Conservation (phyloP, 2,329 filamentous ascomycete species). For the Fusarium buharicum region DNA sequence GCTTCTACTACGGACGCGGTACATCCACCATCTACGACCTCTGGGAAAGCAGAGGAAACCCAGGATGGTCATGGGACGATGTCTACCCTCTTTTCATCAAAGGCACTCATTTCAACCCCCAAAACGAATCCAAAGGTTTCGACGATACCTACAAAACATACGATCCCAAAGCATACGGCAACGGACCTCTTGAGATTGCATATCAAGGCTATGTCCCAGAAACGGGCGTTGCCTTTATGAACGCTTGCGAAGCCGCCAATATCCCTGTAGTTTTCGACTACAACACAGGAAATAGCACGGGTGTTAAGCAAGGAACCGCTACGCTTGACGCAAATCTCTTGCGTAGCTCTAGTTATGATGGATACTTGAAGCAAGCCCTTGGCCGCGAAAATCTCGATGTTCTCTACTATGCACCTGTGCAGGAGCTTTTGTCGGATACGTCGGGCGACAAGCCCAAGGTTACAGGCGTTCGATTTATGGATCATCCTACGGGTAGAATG, state of each 20-base stretch:
- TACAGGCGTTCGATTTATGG: constrained; percentile 7
- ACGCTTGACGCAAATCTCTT: constrained; percentile 8
- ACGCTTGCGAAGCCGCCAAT: constrained; percentile 6
- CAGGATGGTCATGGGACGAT: constrained; percentile 17
- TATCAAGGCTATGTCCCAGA: constrained; percentile 19
- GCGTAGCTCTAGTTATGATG: constrained; percentile 11
- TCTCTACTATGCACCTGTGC: constrained; percentile 7
- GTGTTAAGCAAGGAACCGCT: constrained; percentile 11
- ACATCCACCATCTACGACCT: constrained; percentile 19
- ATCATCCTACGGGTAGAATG: neutral
- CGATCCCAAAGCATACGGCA: neutral
- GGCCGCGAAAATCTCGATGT: constrained; percentile 5
- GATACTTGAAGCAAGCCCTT: constrained; percentile 3
- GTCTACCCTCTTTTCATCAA: constrained; percentile 14
- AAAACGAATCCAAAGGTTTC: constrained; percentile 3
- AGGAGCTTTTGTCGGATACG: neutral
- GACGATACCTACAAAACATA: constrained; percentile 15
- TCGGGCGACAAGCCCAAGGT: neutral
- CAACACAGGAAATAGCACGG: constrained; percentile 9
- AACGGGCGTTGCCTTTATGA: constrained; percentile 10
- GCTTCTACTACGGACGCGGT: constrained; percentile 19
- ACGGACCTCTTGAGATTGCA: constrained; percentile 4
- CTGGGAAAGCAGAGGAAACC: constrained; percentile 14
- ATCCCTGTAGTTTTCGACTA: constrained; percentile 8
- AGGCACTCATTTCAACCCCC: constrained; percentile 16